Evolutionary conservation across 1,284 basidiomycete genomes (phyloP).

Genomic region (Boletus smithii): DNA sequence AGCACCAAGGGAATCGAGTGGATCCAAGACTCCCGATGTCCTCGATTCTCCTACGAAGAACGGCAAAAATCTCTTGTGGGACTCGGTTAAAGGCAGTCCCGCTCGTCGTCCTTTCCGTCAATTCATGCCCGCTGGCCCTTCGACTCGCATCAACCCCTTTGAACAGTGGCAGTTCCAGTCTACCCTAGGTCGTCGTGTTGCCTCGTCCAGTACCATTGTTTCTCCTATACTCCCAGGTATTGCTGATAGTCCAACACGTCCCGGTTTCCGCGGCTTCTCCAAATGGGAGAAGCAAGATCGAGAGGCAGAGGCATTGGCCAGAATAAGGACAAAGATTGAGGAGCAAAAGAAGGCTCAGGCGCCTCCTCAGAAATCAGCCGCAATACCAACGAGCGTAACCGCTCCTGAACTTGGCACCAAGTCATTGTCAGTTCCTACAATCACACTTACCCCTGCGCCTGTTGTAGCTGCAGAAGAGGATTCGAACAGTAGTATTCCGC

Average conservation of each 20-base stretch:
- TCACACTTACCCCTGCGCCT: conserved; percentile 30
- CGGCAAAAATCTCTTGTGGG: conserved; percentile 50
- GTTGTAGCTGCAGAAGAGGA: conserved; percentile 11
- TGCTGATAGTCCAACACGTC: conserved; percentile 52
- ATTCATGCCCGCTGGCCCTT: conserved; percentile 43
- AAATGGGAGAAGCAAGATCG: conserved; percentile 82
- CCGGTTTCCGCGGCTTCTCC: conserved; percentile 52
- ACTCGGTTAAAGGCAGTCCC: conserved; percentile 37
- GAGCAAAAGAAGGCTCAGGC: conserved; percentile 38
- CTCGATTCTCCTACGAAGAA: conserved; percentile 36
- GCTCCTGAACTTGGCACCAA: conserved; percentile 24
- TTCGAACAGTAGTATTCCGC: not conserved
- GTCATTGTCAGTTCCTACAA: conserved; percentile 25
- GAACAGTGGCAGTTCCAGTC: conserved; percentile 31
- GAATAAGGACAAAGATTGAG: conserved; percentile 50
- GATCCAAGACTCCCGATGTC: conserved; percentile 40
- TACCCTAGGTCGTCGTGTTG: conserved; percentile 38
- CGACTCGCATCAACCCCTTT: conserved; percentile 40
- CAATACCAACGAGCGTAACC: conserved; percentile 23
- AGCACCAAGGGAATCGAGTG: conserved; percentile 39
- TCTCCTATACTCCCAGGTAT: conserved; percentile 35
- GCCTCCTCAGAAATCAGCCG: conserved; percentile 4
- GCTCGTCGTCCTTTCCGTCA: conserved; percentile 42
- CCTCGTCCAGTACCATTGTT: conserved; percentile 31
- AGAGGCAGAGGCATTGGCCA: conserved; percentile 72